phyloP scores from a whole-genome alignment of 176 grass and related monocot species.

The Carex cristatella region DNA sequence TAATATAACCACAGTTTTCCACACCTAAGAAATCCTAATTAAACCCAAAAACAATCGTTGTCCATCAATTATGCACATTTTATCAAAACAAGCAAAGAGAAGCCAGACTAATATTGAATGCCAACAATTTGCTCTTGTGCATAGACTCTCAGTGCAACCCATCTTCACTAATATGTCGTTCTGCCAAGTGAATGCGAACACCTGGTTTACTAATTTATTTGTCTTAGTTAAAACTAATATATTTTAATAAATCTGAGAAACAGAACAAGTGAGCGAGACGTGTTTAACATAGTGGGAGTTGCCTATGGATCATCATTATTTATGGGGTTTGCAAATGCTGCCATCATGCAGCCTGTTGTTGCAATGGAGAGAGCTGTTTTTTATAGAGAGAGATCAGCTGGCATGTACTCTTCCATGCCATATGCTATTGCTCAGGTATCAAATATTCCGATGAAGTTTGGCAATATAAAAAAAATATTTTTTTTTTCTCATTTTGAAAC shows the following conservation, averaged over 20 bases:
- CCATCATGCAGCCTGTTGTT: conserved; percentile 33
- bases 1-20: neutral
- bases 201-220: neutral
- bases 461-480: neutral
- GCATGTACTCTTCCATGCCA: conserved; percentile 38
- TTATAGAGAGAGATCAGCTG: conserved; percentile 36
- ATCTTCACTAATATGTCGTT: neutral
- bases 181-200: neutral
- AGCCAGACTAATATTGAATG: neutral
- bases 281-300: conserved; percentile 62
- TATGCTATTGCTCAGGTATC: conserved; percentile 43
- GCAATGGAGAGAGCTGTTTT: conserved; percentile 34
- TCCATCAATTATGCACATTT: neutral
- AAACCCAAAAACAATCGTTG: neutral
- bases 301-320: conserved; percentile 39
- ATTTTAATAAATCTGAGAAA: conserved; percentile 26
- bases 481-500: neutral
- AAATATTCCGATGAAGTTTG: neutral
- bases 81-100: neutral
- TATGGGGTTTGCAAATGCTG: conserved; percentile 32
- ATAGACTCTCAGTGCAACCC: neutral
- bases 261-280: conserved; percentile 65
- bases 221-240: neutral
- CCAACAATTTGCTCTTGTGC: neutral
- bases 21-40: neutral